Evolutionary conservation across 768 basidiomycete species (phyloP).

Genomic region (Trametes meyenii): DNA sequence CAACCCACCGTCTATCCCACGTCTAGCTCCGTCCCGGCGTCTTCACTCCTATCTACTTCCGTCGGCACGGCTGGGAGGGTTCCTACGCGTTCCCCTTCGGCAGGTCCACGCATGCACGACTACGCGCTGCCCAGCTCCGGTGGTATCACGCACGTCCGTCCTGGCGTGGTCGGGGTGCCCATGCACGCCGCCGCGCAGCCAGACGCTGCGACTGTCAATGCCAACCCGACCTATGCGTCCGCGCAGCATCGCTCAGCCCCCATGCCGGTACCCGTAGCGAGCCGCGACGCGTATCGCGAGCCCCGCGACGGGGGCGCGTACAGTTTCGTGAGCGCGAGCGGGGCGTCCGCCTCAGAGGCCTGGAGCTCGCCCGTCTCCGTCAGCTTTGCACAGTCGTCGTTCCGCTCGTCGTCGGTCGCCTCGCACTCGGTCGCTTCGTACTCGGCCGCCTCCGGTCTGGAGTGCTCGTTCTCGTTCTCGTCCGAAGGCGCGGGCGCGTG

Average conservation of each 20-base stretch:
- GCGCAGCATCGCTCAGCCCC: conserved; percentile 35
- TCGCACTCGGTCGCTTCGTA: conserved; percentile 27
- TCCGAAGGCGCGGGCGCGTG: conserved; percentile 43
- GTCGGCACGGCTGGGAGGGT: conserved; percentile 31
- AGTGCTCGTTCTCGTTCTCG: conserved; percentile 27
- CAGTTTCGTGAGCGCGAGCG: conserved; percentile 28
- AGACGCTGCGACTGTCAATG: not conserved
- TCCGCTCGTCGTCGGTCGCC: conserved; percentile 22
- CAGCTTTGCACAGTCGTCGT: conserved; percentile 27
- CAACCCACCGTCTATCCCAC: conserved; percentile 32
- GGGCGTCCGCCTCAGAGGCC: conserved; percentile 38
- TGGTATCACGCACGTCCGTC: conserved; percentile 60
- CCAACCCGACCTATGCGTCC: not conserved
- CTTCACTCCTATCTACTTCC: conserved; percentile 30
- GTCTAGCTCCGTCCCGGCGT: conserved; percentile 58
- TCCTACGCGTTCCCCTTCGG: conserved; percentile 21
- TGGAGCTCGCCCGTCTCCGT: conserved; percentile 30
- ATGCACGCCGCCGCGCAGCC: conserved; percentile 24
- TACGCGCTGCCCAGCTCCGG: conserved; percentile 52
- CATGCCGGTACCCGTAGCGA: conserved; percentile 37
- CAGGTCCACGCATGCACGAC: conserved; percentile 67
- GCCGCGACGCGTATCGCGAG: conserved; percentile 34
- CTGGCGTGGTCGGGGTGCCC: conserved; percentile 52
- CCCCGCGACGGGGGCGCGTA: conserved; percentile 32
- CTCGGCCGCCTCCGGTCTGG: conserved; percentile 17